Conservation (phyloP, 768 basidiomycete species). For the Rhodotorula toruloides region DNA sequence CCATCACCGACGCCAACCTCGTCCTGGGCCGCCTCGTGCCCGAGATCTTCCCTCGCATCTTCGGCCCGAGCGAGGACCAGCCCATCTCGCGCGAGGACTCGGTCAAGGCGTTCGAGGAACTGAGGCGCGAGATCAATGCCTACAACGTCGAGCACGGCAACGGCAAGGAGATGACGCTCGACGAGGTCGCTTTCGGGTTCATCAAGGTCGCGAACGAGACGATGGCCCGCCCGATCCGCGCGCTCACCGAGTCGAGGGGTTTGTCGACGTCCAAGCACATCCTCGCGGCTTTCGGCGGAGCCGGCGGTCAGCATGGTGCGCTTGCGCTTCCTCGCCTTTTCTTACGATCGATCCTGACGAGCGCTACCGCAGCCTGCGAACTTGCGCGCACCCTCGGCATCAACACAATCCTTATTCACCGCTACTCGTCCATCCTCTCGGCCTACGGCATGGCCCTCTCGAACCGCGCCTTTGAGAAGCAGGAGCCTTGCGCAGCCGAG, state of each 20-base stretch:
- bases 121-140: slow-evolving; percentile 67
- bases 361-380: slow-evolving; percentile 60
- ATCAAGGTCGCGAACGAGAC: slow-evolving; percentile 96
- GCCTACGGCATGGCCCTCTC: slow-evolving; percentile 62
- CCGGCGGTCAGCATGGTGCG: slow-evolving; percentile 45
- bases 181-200: slow-evolving; percentile 88
- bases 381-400: slow-evolving; percentile 82
- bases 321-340: neutral
- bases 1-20: slow-evolving; percentile 88
- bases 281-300: slow-evolving; percentile 47
- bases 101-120: slow-evolving; percentile 59
- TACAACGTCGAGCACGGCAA: slow-evolving; percentile 46
- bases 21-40: slow-evolving; percentile 81
- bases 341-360: slow-evolving; percentile 61
- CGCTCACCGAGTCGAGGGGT: slow-evolving; percentile 82
- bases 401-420: slow-evolving; percentile 77
- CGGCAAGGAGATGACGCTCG: slow-evolving; percentile 58
- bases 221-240: slow-evolving; percentile 88
- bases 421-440: slow-evolving; percentile 85
- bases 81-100: slow-evolving; percentile 73
- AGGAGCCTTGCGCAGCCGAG: slow-evolving; percentile 80
- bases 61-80: slow-evolving; percentile 81
- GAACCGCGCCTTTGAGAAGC: slow-evolving; percentile 70
- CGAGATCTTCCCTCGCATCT: slow-evolving; percentile 89
- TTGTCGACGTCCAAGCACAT: slow-evolving; percentile 66